Percentiles rank a stretch among this genome's conserved stretches.
phyloP scores from a whole-genome alignment of 2,329 filamentous ascomycete species.

The Pseudogymnoascus sp. region DNA sequence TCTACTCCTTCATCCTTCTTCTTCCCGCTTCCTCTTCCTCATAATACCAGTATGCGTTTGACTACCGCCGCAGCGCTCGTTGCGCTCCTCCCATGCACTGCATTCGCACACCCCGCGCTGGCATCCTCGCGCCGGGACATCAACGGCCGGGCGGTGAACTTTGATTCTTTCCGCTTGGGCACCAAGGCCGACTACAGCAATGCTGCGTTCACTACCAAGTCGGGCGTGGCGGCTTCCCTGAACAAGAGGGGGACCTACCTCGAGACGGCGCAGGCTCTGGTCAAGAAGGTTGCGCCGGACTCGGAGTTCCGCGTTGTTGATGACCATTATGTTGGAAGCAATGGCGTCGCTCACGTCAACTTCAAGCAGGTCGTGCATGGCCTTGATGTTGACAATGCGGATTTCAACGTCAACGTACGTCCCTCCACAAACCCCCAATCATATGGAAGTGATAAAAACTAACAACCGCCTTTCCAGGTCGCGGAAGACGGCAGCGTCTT shows the following conservation, averaged over 20 bases:
- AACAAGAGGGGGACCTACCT: slow-evolving; percentile 29
- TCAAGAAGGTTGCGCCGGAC: slow-evolving; percentile 33
- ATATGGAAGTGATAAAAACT: slow-evolving; percentile 7
- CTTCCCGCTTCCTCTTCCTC: too few species aligned
- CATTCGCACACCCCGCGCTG: background rate
- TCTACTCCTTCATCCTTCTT: background rate
- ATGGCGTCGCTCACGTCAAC: slow-evolving; percentile 48
- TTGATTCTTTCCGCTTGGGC: slow-evolving; percentile 16
- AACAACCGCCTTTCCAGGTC: slow-evolving; percentile 31
- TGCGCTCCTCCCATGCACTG: background rate
- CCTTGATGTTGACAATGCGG: slow-evolving; percentile 51
- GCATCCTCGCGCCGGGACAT: background rate
- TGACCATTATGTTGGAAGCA: slow-evolving; percentile 46
- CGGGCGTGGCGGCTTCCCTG: background rate
- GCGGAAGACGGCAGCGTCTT: slow-evolving; percentile 45
- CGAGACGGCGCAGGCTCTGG: slow-evolving; percentile 36
- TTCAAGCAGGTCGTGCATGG: slow-evolving; percentile 51
- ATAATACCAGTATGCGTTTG: background rate
- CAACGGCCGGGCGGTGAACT: slow-evolving; percentile 12
- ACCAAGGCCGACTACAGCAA: slow-evolving; percentile 17
- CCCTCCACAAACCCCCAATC: background rate
- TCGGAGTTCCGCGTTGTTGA: slow-evolving; percentile 41
- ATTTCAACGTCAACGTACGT: slow-evolving; percentile 52
- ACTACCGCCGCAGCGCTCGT: background rate
- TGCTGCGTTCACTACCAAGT: background rate